Percentiles rank a stretch among this genome's conserved stretches.
These are phyloP conservation scores for Brassica rapa DNA, from an alignment of 345 rosid genomes.

Conservation along the genomic window DNA sequence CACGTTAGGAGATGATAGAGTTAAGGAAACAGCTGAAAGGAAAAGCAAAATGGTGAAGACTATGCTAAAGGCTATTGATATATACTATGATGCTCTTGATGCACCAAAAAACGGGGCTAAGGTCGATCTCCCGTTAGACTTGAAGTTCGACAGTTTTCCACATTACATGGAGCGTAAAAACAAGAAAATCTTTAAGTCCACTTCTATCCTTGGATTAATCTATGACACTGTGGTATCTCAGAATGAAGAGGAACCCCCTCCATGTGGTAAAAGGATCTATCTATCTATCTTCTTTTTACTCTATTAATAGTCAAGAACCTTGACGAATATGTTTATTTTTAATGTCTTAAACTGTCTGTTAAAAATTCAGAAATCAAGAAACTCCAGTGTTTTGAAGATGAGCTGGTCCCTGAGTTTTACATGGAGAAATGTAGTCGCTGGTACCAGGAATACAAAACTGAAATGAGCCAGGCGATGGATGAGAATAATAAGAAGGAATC, in stretches of 20 bases:
- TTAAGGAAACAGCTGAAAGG: constrained; percentile 45
- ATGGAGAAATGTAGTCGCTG: constrained; percentile 40
- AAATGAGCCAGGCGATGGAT: constrained; percentile 50
- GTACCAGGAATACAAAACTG: constrained; percentile 48
- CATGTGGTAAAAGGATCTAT: neutral
- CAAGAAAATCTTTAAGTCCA: constrained; percentile 45
- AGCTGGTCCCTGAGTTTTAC: constrained; percentile 18
- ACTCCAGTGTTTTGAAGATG: constrained; percentile 50
- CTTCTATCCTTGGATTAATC: constrained; percentile 43
- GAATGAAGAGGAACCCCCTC: neutral
- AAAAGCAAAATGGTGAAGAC: constrained; percentile 44
- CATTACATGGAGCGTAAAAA: constrained; percentile 55
- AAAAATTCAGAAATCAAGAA: constrained; percentile 50
- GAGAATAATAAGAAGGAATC: constrained; percentile 16
- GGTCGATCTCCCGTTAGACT: constrained; percentile 49
- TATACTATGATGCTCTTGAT: constrained; percentile 81
- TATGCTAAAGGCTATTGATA: constrained; percentile 46
- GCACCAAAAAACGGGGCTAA: constrained; percentile 65
- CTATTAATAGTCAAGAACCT: neutral
- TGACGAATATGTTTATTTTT: neutral
- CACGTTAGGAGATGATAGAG: constrained; percentile 41
- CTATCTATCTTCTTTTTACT: neutral
- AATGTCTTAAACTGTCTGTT: neutral
- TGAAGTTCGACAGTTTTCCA: constrained; percentile 57
- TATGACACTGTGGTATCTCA: neutral